Percentiles rank a stretch among this genome's conserved stretches.
phyloP scores from a whole-genome alignment of 176 grass and related monocot genomes.

The Calamus simplicifolius region DNA sequence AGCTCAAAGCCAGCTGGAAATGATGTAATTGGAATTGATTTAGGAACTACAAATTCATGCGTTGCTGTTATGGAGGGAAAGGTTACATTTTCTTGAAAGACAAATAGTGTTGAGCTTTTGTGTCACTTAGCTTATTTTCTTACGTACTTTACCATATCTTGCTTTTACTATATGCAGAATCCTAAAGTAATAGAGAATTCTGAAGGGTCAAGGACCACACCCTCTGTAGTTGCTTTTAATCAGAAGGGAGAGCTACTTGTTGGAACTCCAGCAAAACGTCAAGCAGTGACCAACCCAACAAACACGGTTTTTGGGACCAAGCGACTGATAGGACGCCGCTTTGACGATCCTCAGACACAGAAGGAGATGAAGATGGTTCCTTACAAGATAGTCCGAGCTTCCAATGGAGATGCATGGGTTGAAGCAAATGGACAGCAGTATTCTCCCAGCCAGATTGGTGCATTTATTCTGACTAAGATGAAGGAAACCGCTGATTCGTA shows the following conservation, averaged over 20 bases:
- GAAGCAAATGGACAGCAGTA: conserved; percentile 35
- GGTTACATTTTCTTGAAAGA: conserved; percentile 2
- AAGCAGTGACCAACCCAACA: conserved; percentile 34
- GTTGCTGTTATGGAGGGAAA: conserved; percentile 43
- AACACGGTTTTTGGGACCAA: conserved; percentile 38
- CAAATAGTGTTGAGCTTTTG: background rate
- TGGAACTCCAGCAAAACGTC: conserved; percentile 37
- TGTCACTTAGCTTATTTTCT: conserved; percentile 1
- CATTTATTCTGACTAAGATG: conserved; percentile 36
- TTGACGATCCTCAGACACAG: conserved; percentile 26
- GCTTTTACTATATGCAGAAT: conserved; percentile 14
- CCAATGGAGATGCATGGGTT: conserved; percentile 40
- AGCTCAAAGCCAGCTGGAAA: conserved; percentile 28
- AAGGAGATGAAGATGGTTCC: conserved; percentile 46
- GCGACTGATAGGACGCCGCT: conserved; percentile 31
- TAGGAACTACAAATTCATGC: conserved; percentile 41
- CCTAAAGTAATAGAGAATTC: conserved; percentile 37
- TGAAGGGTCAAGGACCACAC: conserved; percentile 33
- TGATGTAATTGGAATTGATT: conserved; percentile 44
- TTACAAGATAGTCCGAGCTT: conserved; percentile 26
- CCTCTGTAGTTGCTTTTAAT: conserved; percentile 36
- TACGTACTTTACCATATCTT: background rate
- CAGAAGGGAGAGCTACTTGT: conserved; percentile 36
- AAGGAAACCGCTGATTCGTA: conserved; percentile 35
- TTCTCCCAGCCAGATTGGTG: conserved; percentile 36